These are phyloP conservation scores for Fraxinus angustifolia DNA, from an alignment of 305 asterid species.

Conservation along the genomic window DNA sequence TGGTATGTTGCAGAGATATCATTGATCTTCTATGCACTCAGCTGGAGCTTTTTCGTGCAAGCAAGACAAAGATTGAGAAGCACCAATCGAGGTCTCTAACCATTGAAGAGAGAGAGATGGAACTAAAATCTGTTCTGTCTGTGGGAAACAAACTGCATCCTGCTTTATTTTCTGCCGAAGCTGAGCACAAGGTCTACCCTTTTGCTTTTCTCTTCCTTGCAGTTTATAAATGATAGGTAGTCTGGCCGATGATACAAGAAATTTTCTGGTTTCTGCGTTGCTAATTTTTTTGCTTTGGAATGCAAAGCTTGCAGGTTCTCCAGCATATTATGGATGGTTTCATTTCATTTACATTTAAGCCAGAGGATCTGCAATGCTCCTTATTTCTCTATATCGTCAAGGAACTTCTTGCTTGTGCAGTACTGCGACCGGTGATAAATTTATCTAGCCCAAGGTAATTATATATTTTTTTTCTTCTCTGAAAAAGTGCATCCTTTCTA, in stretches of 20 bases:
- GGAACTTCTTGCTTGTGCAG: conserved; percentile 95
- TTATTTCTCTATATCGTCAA: conserved; percentile 63
- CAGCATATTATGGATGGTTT: conserved; percentile 93
- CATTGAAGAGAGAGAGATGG: conserved; percentile 66
- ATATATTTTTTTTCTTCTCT: conserved; percentile 17
- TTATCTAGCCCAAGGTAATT: conserved; percentile 83
- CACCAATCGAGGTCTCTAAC: conserved; percentile 49
- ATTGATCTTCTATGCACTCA: conserved; percentile 55
- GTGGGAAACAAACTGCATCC: conserved; percentile 92
- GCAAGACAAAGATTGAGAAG: conserved; percentile 63
- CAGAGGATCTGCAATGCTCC: conserved; percentile 82
- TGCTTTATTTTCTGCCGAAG: conserved; percentile 84
- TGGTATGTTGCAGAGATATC: conserved; percentile 63
- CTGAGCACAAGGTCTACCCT: conserved; percentile 88
- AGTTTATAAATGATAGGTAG: conserved; percentile 5
- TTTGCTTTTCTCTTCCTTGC: conserved; percentile 18
- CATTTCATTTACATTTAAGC: conserved; percentile 66
- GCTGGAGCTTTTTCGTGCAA: conserved; percentile 81
- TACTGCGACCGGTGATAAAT: conserved; percentile 86
- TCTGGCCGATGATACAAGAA: neutral
- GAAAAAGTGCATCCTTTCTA: conserved; percentile 22
- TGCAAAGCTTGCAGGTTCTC: conserved; percentile 61
- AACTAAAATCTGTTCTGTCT: conserved; percentile 66
- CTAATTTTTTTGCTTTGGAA: conserved; percentile 26
- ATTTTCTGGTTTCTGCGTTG: conserved; percentile 22